Evolutionary conservation across 2,329 filamentous ascomycete genomes (phyloP).

Genomic region (Phoma sp.): DNA sequence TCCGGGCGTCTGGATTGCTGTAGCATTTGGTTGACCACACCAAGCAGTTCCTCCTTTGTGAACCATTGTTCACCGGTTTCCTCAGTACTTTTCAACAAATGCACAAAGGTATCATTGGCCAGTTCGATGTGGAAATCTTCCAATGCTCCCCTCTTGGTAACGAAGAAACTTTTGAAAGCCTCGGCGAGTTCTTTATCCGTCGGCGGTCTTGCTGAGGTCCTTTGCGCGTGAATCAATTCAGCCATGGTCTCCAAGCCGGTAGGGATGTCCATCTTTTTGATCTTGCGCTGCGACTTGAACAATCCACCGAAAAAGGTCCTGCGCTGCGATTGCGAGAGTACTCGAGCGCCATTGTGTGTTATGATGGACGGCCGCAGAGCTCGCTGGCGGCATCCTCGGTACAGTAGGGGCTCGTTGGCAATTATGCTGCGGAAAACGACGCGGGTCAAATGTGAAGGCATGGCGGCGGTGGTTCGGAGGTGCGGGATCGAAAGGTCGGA

Average conservation of each 20-base stretch:
- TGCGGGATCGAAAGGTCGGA: conserved; percentile 7
- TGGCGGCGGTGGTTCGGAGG: conserved; percentile 39
- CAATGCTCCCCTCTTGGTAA: conserved; percentile 26
- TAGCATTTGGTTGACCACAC: conserved; percentile 17
- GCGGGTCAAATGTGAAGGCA: conserved; percentile 67
- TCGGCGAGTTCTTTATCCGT: conserved; percentile 65
- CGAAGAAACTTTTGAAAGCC: conserved; percentile 53
- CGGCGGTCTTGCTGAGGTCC: conserved; percentile 69
- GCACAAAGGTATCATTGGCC: conserved; percentile 64
- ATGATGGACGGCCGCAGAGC: conserved; percentile 31
- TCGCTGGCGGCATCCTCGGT: conserved; percentile 53
- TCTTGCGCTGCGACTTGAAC: conserved; percentile 64
- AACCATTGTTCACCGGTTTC: conserved; percentile 43
- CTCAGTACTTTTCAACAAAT: conserved; percentile 56
- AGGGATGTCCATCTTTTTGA: conserved; percentile 68
- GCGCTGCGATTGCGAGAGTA: conserved; percentile 44
- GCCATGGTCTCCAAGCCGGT: conserved; percentile 76
- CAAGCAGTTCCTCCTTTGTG: conserved; percentile 20
- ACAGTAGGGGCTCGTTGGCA: conserved; percentile 56
- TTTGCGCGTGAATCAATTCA: conserved; percentile 67
- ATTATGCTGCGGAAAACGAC: conserved; percentile 64
- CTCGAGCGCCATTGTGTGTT: conserved; percentile 28
- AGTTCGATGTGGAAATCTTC: conserved; percentile 58
- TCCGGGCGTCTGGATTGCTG: conserved; percentile 39
- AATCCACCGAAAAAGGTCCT: conserved; percentile 70